Evolutionary conservation across 2,329 filamentous ascomycete species (phyloP).

Genomic region (Fusarium secorum): DNA sequence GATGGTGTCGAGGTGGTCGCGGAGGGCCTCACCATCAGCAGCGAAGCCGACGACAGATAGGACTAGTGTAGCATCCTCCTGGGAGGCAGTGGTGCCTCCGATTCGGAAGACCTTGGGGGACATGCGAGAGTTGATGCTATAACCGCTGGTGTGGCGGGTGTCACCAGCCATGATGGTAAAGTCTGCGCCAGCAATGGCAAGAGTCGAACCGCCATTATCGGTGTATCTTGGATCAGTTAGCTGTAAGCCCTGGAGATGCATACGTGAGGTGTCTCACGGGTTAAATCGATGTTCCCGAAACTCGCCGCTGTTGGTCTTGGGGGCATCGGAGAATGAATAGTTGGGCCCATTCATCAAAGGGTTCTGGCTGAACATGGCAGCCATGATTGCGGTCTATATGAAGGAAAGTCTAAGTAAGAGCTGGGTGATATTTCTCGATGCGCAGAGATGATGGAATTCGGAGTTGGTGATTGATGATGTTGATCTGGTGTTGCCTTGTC

Average conservation of each 20-base stretch:
- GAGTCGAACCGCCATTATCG: constrained; percentile 95
- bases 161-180: constrained; percentile 98
- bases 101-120: constrained; percentile 97
- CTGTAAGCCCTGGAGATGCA: neutral
- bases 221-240: constrained; percentile 73
- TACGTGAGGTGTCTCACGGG: constrained; percentile 68
- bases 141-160: constrained; percentile 93
- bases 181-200: constrained; percentile 91
- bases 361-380: constrained; percentile 75
- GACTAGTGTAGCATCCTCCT: constrained; percentile 85
- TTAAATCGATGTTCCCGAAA: constrained; percentile 85
- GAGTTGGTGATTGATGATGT: constrained; percentile 20
- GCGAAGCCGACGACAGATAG: constrained; percentile 96
- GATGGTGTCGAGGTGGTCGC: constrained; percentile 90
- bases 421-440: constrained; percentile 2
- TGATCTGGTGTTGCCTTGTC: constrained; percentile 35
- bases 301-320: constrained; percentile 61
- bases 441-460: constrained; percentile 6
- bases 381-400: constrained; percentile 55
- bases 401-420: neutral
- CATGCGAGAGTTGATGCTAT: constrained; percentile 98
- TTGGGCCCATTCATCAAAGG: constrained; percentile 73
- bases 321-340: constrained; percentile 72
- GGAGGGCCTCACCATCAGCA: constrained; percentile 91
- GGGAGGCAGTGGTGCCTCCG: constrained; percentile 85